Base-by-base conservation (phyloP, 1,284 basidiomycete genomes). In the Exsudoporus floridanus region DNA sequence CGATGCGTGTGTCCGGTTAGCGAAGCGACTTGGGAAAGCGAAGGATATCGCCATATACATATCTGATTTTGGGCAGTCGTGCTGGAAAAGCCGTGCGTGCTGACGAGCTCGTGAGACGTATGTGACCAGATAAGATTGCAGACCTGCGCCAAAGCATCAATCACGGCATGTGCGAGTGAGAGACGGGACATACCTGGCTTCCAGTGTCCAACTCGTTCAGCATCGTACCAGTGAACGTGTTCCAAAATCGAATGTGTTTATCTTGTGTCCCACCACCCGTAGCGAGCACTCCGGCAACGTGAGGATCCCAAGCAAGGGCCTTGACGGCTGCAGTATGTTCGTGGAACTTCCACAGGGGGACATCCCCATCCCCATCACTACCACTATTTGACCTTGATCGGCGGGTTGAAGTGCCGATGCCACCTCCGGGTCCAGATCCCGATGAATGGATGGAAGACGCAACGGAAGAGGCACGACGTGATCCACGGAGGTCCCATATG, bases 191-290 rank as follows among this genome's bases (percentile, higher is more conserved):
- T 59, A 93, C 92, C 79, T 98, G 94, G 58, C 90, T 92, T 5
- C 94, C 94, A 0, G 94, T 97, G 68, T 97, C 94, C 56, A 94
- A 78, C 67, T 94, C 87, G 58, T 81, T 86, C 54, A 97, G 76
- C 80, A 95, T 81, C 16, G 80, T 83, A 34, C 97, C 97, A 43
- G 86, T 94, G 47, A 83, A 75, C 16, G 91, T 92, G 69, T 99
- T 99, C 96, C 96, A 99, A 68, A 98, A 98, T 47, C 95, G 79
- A 52, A 99, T 96, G 68, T 94, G 95, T 75, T 96, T 98, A 70
- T 94, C 93, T 59, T 96, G 94, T 10, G 97, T 99, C 13, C 96
- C 97, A 25, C 97, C 96, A n/a, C 97, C 97, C 3, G 91, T 94
- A 1, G 96, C 97, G 21, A 99, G 74, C 2, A 98, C 80, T 2